These are phyloP conservation scores for Fusarium sulawesiense DNA, from an alignment of 2,329 filamentous ascomycete species.

Conservation along the genomic window DNA sequence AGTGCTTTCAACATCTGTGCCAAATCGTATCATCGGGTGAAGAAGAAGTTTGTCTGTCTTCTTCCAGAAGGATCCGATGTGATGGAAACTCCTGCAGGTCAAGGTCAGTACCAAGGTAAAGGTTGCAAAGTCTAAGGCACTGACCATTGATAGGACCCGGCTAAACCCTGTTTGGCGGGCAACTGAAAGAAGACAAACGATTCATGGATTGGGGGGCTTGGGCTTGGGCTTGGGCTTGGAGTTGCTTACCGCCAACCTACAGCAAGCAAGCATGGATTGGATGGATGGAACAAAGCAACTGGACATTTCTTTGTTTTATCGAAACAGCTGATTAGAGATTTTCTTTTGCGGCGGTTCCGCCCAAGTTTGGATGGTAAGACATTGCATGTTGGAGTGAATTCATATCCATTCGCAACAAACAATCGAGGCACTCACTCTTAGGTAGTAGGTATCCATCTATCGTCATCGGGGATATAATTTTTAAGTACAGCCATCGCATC, in stretches of 20 bases:
- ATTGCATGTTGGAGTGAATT: not conserved
- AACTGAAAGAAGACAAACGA: not conserved
- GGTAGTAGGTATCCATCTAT: not conserved
- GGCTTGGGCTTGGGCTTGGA: conserved; percentile 3
- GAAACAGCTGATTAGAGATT: not conserved
- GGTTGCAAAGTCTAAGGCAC: not conserved
- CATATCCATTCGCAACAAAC: not conserved
- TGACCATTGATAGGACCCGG: not conserved
- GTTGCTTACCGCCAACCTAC: conserved; percentile 5
- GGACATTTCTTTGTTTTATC: not conserved
- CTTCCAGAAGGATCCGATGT: not conserved
- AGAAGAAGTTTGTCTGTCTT: not conserved
- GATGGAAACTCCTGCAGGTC: not conserved
- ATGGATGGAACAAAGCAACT: not conserved
- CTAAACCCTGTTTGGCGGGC: conserved; percentile 6
- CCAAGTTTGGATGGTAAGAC: not conserved
- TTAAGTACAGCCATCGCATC: not conserved
- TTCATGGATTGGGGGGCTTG: not conserved
- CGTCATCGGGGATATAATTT: not conserved
- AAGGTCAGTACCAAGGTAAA: not conserved
- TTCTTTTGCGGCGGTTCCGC: not conserved
- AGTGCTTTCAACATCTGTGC: not conserved
- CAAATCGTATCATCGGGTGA: not conserved
- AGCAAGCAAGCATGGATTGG: not conserved
- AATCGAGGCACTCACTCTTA: not conserved